phyloP scores from a whole-genome alignment of 169 alveolate genomes.

The Cryptosporidium meleagridis region DNA sequence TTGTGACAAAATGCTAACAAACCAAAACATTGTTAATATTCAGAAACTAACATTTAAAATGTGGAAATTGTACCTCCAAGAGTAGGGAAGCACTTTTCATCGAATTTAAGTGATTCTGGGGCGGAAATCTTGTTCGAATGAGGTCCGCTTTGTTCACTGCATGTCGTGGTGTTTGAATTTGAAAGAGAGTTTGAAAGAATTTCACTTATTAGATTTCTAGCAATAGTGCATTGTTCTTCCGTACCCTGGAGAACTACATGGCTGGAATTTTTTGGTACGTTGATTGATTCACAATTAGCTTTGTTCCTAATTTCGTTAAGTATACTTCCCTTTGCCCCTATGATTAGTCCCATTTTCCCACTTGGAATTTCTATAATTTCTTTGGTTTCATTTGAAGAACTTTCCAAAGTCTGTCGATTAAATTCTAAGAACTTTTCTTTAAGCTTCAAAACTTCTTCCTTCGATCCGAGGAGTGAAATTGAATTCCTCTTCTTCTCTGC shows the following conservation, averaged over 20 bases:
- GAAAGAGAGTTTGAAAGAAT: conserved; percentile 41
- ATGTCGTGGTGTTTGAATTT: conserved; percentile 52
- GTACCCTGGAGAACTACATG: conserved; percentile 65
- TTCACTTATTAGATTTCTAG: conserved; percentile 63
- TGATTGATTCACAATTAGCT: conserved; percentile 57
- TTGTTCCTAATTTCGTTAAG: conserved; percentile 61
- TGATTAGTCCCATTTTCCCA: conserved; percentile 65
- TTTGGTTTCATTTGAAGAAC: conserved; percentile 31
- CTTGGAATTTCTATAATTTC: conserved; percentile 57
- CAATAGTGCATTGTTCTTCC: conserved; percentile 70
- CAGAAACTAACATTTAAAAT: not conserved
- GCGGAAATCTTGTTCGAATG: conserved; percentile 5
- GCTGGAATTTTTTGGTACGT: conserved; percentile 61
- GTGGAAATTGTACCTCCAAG: conserved; percentile 30
- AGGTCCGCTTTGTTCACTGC: conserved; percentile 41
- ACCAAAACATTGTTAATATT: not conserved
- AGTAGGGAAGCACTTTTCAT: conserved; percentile 74
- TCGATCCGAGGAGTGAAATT: conserved; percentile 34
- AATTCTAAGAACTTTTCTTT: conserved; percentile 39
- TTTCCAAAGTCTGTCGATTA: conserved; percentile 28
- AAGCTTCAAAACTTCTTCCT: conserved; percentile 51
- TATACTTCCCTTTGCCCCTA: conserved; percentile 61
- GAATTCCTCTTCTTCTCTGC: conserved; percentile 36
- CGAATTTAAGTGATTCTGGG: conserved; percentile 55
- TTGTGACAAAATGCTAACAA: not conserved